phyloP scores from a whole-genome alignment of 225 moss, liverwort and hornwort species.

The Rhytidiadelphus loreus region DNA sequence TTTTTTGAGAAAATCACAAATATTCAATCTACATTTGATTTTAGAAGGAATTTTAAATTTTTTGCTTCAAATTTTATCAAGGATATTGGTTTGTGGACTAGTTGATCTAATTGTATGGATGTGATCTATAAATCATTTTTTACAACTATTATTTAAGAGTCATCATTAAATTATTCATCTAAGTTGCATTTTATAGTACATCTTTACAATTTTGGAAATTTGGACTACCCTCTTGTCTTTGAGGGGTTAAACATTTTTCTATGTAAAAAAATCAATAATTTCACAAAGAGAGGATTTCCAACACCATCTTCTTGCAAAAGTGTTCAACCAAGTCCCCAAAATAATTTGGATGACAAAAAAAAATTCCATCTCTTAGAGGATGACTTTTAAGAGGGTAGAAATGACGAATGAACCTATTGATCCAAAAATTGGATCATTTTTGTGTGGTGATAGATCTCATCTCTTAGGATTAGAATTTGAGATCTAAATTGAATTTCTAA shows the following conservation, averaged over 20 bases:
- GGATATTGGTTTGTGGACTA: too few relatives aligned
- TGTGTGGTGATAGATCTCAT: accelerated
- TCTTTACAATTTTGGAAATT: too few relatives aligned
- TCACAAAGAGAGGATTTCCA: not conserved
- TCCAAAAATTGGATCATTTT: not conserved
- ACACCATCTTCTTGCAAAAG: not conserved
- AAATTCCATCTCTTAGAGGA: not conserved
- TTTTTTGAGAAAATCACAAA: too few relatives aligned
- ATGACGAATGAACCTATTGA: not conserved
- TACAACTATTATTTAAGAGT: too few relatives aligned
- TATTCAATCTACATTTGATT: too few relatives aligned
- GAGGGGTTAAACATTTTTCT: not conserved
- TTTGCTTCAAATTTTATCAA: too few relatives aligned
- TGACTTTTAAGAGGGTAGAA: not conserved
- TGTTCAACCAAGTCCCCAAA: not conserved
- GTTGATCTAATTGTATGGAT: too few relatives aligned
- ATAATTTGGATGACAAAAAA: not conserved
- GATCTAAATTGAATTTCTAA: accelerated
- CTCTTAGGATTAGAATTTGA: not conserved
- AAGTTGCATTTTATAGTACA: too few relatives aligned
- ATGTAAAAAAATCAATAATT: not conserved
- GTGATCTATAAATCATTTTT: too few relatives aligned
- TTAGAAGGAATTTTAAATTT: too few relatives aligned
- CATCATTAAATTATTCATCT: too few relatives aligned
- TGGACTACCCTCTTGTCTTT: too few relatives aligned